phyloP scores from a whole-genome alignment of 1,139 yeast genomes.

The Geotrichum carabidarum region DNA sequence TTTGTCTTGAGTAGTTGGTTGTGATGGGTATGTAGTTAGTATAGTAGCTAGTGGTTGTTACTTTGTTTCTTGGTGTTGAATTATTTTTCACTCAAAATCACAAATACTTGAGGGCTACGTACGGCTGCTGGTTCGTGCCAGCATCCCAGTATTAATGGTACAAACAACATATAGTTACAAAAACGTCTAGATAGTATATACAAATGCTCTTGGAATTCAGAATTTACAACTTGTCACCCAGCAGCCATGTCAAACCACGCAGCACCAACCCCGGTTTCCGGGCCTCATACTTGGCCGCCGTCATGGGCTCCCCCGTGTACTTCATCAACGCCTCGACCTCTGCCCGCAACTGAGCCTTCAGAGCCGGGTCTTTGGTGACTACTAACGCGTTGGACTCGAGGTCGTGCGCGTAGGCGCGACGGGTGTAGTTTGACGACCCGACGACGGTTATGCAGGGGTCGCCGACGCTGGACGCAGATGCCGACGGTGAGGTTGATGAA shows the following conservation, averaged over 20 bases:
- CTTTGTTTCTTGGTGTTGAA: too few relatives aligned
- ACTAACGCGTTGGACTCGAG: conserved; percentile 81
- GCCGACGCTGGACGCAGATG: too few relatives aligned
- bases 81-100: too few relatives aligned
- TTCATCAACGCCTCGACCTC: conserved; percentile 62
- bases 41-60: neutral
- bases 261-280: conserved; percentile 51
- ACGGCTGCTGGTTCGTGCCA: too few relatives aligned
- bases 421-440: conserved; percentile 91
- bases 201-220: too few relatives aligned
- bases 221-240: conserved; percentile 48
- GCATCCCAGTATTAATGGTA: too few relatives aligned
- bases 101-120: too few relatives aligned
- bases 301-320: conserved; percentile 47
- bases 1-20: neutral
- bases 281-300: conserved; percentile 57
- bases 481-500: conserved; percentile 23
- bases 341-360: conserved; percentile 52
- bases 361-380: conserved; percentile 59
- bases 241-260: conserved; percentile 43
- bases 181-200: too few relatives aligned
- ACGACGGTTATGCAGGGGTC: conserved; percentile 69
- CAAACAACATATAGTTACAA: too few relatives aligned
- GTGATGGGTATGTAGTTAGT: neutral
- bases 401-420: conserved; percentile 81